phyloP scores from a whole-genome alignment of 768 basidiomycete genomes.

The Mycena venus region DNA sequence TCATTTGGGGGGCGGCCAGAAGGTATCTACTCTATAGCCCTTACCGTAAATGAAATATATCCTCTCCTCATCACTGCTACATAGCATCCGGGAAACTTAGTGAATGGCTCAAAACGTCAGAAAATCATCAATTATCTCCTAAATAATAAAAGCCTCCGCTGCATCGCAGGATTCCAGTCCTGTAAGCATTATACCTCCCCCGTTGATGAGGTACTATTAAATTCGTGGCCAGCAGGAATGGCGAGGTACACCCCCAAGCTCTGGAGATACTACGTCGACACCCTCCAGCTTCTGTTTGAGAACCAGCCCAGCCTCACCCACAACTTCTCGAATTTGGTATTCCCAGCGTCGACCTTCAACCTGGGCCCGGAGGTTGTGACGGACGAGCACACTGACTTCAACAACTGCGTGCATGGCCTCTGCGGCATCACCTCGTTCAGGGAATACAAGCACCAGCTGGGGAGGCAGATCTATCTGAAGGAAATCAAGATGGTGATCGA shows the following conservation, averaged over 20 bases:
- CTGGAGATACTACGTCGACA: neutral
- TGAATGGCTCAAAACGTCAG: neutral
- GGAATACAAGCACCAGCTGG: slow-evolving; percentile 27
- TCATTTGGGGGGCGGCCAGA: slow-evolving; percentile 12
- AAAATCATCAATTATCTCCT: neutral
- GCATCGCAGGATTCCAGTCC: neutral
- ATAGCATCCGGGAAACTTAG: slow-evolving; percentile 1
- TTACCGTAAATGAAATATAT: neutral
- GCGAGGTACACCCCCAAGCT: neutral
- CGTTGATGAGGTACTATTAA: neutral
- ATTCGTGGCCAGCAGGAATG: neutral
- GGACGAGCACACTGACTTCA: slow-evolving; percentile 20
- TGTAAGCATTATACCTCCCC: neutral
- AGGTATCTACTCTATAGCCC: neutral
- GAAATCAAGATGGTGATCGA: slow-evolving; percentile 31
- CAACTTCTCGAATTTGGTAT: slow-evolving; percentile 29
- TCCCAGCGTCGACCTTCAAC: slow-evolving; percentile 32
- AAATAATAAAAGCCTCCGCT: neutral
- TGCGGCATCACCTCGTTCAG: slow-evolving; percentile 34
- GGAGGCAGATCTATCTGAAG: slow-evolving; percentile 33
- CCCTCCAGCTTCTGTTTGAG: neutral
- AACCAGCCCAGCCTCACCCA: slow-evolving; percentile 1
- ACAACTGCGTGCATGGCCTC: slow-evolving; percentile 10
- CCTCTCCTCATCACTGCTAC: neutral
- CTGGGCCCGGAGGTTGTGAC: slow-evolving; percentile 19